Percentiles rank a stretch among this genome's conserved stretches.
These are phyloP conservation scores for Alliaria petiolata DNA, from an alignment of 345 rosid species.

Conservation along the genomic window DNA sequence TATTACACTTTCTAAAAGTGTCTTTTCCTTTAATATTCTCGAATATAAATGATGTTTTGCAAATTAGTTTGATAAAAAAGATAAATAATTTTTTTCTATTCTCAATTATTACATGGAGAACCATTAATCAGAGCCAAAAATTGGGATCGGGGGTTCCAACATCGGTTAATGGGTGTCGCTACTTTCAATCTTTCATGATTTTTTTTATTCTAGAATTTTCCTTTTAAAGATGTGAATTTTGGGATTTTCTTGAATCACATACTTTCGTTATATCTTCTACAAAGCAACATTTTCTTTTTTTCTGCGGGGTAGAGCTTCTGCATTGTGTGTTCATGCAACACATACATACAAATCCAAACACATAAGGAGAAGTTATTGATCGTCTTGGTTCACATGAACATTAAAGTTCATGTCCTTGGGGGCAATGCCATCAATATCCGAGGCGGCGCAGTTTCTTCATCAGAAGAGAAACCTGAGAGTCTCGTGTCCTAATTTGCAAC, in stretches of 20 bases:
- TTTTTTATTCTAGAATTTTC: background rate
- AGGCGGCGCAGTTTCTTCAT: slow-evolving; percentile 16
- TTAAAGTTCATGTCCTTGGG: background rate
- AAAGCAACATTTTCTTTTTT: background rate
- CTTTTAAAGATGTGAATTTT: background rate
- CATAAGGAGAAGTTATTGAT: background rate
- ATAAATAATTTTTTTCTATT: no score
- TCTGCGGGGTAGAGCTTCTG: background rate
- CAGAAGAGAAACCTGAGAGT: slow-evolving; percentile 24
- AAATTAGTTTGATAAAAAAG: no score
- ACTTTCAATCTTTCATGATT: no score
- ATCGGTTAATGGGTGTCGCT: no score
- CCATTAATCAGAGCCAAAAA: no score
- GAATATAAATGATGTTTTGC: no score
- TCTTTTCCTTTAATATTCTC: no score
- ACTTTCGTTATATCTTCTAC: background rate
- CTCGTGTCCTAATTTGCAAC: slow-evolving; percentile 2
- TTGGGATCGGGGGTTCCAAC: no score
- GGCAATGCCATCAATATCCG: slow-evolving; percentile 1
- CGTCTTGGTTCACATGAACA: background rate
- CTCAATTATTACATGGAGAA: no score
- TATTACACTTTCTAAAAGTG: no score
- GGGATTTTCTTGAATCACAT: background rate
- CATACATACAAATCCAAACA: background rate
- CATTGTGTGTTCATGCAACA: background rate